phyloP scores from a whole-genome alignment of 768 basidiomycete genomes.

The Collybia nuda region DNA sequence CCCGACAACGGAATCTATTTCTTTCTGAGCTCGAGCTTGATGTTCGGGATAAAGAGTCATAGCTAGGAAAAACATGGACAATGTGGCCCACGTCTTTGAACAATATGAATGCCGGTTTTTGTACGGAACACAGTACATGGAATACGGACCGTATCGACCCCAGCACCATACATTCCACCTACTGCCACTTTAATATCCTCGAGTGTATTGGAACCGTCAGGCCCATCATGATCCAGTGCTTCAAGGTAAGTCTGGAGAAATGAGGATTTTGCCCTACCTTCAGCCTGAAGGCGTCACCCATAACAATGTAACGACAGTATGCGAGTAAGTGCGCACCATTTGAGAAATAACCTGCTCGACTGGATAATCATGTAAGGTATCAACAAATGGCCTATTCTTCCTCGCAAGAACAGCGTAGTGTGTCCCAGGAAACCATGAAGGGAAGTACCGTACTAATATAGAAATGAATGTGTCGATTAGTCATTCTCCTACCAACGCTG shows the following conservation, averaged over 20 bases:
- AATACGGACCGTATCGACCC: conserved; percentile 32
- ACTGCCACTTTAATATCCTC: conserved; percentile 18
- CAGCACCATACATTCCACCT: conserved; percentile 22
- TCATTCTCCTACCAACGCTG: background rate
- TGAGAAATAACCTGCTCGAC: conserved; percentile 26
- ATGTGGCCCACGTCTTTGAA: conserved; percentile 18
- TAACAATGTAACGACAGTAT: background rate
- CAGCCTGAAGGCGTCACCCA: conserved; percentile 7
- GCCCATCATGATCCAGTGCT: conserved; percentile 2
- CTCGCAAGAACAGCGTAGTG: conserved; percentile 17
- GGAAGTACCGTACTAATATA: conserved; percentile 25
- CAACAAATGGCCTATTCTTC: conserved; percentile 6
- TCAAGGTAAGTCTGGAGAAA: conserved; percentile 16
- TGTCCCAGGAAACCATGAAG: conserved; percentile 30
- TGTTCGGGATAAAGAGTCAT: conserved; percentile 37
- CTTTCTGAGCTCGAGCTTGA: conserved; percentile 34
- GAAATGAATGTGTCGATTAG: background rate
- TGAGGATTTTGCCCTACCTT: conserved; percentile 17
- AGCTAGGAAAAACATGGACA: conserved; percentile 33
- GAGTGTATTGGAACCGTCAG: background rate
- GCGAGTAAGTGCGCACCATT: conserved; percentile 21
- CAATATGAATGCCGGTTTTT: background rate
- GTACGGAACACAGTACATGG: background rate
- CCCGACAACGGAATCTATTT: conserved; percentile 41
- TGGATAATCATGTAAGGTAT: conserved; percentile 26